Conservation (phyloP, 148 eudicot species). For the Simmondsia chinensis region DNA sequence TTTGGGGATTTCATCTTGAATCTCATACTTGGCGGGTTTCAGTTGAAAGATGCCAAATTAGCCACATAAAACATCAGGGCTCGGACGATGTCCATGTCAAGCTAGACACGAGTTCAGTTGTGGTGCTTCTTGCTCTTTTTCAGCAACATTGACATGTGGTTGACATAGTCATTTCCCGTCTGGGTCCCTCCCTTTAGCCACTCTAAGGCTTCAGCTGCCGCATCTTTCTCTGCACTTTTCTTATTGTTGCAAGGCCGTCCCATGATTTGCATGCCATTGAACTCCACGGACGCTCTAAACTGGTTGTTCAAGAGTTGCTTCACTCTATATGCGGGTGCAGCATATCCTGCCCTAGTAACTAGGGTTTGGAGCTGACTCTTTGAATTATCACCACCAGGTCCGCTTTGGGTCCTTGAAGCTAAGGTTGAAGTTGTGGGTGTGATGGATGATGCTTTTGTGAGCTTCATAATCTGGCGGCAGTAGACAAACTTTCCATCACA, state of each 20-base stretch:
- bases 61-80: no score
- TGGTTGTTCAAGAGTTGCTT: slow-evolving; percentile 57
- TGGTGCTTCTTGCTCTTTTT: slow-evolving; percentile 83
- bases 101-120: slow-evolving; percentile 11
- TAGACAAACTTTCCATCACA: slow-evolving; percentile 72
- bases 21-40: no score
- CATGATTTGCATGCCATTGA: slow-evolving; percentile 71
- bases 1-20: no score
- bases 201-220: slow-evolving; percentile 89
- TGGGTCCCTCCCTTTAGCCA: slow-evolving; percentile 59
- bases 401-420: slow-evolving; percentile 50
- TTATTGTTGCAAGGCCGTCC: slow-evolving; percentile 80
- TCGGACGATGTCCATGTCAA: no score
- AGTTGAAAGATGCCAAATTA: no score
- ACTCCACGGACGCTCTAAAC: slow-evolving; percentile 66
- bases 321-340: slow-evolving; percentile 57
- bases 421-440: slow-evolving; percentile 23
- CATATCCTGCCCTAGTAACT: slow-evolving; percentile 69
- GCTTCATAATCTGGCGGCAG: slow-evolving; percentile 38
- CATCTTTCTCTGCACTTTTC: slow-evolving; percentile 92
- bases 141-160: slow-evolving; percentile 63
- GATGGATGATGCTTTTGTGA: slow-evolving; percentile 26
- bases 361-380: slow-evolving; percentile 89
- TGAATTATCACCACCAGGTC: slow-evolving; percentile 93
- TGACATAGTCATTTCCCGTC: slow-evolving; percentile 41